A percentile compares a stretch with the other conserved stretches of the same genome.
These are phyloP conservation scores for Tephrocybe rancida DNA, from an alignment of 768 basidiomycete genomes.

Conservation along the genomic window DNA sequence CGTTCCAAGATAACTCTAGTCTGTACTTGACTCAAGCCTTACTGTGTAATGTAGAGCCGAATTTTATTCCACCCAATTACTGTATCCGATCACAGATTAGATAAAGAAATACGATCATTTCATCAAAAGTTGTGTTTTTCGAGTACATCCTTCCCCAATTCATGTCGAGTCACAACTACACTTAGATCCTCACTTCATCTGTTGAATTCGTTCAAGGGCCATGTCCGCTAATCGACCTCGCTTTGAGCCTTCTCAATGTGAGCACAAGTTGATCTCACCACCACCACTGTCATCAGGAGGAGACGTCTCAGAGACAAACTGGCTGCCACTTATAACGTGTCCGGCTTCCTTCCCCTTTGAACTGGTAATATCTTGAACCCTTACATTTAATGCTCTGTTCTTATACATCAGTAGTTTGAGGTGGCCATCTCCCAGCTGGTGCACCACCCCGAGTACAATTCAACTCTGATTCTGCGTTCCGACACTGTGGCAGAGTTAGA, in stretches of 20 bases:
- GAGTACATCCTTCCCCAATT: too few species aligned
- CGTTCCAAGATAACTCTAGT: too few species aligned
- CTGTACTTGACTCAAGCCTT: too few species aligned
- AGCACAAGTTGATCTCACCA: not conserved
- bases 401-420: slow-evolving; percentile 62
- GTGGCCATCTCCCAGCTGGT: slow-evolving; percentile 70
- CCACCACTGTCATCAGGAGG: slow-evolving; percentile 7
- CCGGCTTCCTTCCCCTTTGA: slow-evolving; percentile 42
- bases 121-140: too few species aligned
- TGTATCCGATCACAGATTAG: too few species aligned
- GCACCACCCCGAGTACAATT: slow-evolving; percentile 92
- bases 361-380: slow-evolving; percentile 30
- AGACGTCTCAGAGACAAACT: slow-evolving; percentile 6
- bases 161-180: too few species aligned
- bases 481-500: slow-evolving; percentile 56
- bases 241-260: slow-evolving; percentile 20
- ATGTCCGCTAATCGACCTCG: slow-evolving; percentile 17
- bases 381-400: not conserved
- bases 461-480: slow-evolving; percentile 85
- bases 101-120: too few species aligned
- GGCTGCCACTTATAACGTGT: slow-evolving; percentile 43
- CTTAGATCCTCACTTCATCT: too few species aligned
- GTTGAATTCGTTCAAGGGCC: not conserved
- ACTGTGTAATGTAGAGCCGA: too few species aligned
- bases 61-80: too few species aligned